Percentiles rank a stretch among this genome's conserved stretches.
These are phyloP conservation scores for Serpula lacrymans DNA, from an alignment of 768 basidiomycete genomes.

Conservation along the genomic window DNA sequence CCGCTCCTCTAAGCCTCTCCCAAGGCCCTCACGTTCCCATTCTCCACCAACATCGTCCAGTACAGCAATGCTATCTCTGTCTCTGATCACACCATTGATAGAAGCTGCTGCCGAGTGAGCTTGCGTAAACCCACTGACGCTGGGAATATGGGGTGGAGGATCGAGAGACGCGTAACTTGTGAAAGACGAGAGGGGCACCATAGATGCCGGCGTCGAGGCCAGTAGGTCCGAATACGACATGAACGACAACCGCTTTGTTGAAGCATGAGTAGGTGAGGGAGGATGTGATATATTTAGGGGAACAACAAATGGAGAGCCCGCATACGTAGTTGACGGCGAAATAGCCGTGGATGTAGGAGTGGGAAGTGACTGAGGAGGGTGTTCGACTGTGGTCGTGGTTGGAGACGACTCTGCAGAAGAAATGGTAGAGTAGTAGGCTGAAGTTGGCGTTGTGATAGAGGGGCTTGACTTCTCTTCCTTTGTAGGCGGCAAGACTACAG, in stretches of 20 bases:
- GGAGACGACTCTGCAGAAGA: conserved; percentile 38
- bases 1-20: conserved; percentile 78
- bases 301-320: conserved; percentile 21
- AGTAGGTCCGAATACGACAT: conserved; percentile 87
- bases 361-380: conserved; percentile 21
- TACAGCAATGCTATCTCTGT: conserved; percentile 41
- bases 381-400: conserved; percentile 32
- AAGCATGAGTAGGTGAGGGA: conserved; percentile 45
- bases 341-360: conserved; percentile 12
- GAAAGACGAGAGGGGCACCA: conserved; percentile 68
- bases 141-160: conserved; percentile 73
- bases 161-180: conserved; percentile 59
- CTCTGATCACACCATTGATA: conserved; percentile 18
- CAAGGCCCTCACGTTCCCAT: conserved; percentile 85
- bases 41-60: conserved; percentile 74
- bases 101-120: conserved; percentile 24
- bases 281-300: conserved; percentile 28
- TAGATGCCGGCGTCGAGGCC: conserved; percentile 68
- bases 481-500: conserved; percentile 5
- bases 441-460: conserved; percentile 44
- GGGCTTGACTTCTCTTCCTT: conserved; percentile 18
- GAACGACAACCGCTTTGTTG: conserved; percentile 81
- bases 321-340: conserved; percentile 23
- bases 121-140: conserved; percentile 46
- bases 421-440: conserved; percentile 43